phyloP scores from a whole-genome alignment of 1,284 basidiomycete genomes.

The Cryptococcus sp. region DNA sequence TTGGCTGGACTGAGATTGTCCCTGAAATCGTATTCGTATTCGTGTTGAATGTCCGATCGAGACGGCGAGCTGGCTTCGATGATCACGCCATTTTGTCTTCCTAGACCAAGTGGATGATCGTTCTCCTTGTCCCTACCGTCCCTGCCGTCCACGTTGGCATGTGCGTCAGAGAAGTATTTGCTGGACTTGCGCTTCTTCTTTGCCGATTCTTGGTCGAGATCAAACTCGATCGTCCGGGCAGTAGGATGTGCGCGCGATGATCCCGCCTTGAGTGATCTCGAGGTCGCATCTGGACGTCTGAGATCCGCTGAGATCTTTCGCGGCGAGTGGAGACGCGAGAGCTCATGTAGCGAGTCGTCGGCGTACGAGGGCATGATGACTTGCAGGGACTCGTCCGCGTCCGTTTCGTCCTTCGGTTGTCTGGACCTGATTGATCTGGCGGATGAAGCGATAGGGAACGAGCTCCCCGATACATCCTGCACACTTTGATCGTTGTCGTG shows the following conservation, averaged over 20 bases:
- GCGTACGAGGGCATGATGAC: slow-evolving; percentile 32
- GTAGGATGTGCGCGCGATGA: slow-evolving; percentile 20
- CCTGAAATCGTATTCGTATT: no score
- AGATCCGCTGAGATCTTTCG: slow-evolving; percentile 1
- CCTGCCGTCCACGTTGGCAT: background rate
- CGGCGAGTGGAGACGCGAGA: slow-evolving; percentile 2
- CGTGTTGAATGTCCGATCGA: background rate
- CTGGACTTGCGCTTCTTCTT: slow-evolving; percentile 12
- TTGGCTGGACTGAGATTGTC: background rate
- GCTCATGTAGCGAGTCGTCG: slow-evolving; percentile 14
- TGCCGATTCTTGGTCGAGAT: slow-evolving; percentile 12
- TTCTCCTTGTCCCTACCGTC: background rate
- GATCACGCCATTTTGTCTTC: background rate
- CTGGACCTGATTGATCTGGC: background rate
- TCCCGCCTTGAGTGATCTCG: background rate
- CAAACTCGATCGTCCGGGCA: slow-evolving; percentile 27
- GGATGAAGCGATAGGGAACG: background rate
- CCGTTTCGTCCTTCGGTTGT: background rate
- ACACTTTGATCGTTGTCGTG: background rate
- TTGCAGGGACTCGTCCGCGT: slow-evolving; percentile 32
- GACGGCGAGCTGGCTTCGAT: slow-evolving; percentile 1
- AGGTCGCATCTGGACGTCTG: background rate
- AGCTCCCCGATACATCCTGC: background rate
- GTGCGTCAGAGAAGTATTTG: slow-evolving; percentile 20
- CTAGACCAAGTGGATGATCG: background rate